Base-by-base conservation (phyloP, 345 rosid genomes). In the Streptanthus diversifolius region DNA sequence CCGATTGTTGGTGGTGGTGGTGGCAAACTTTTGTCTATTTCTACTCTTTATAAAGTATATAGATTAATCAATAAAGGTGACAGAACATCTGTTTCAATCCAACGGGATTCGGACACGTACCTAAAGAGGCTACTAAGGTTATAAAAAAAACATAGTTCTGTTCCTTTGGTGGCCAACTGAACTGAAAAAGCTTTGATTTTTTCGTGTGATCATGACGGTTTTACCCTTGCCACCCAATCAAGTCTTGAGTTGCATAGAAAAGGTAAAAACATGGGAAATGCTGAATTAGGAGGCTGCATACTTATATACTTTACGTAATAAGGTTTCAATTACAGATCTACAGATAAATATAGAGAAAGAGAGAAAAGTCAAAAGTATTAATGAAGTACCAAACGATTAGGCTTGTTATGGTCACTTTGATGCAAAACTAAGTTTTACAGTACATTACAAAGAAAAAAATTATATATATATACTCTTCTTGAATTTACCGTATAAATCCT, bases 1-100 rank as follows among this genome's bases (percentile, higher is more conserved):
- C n/a, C n/a, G n/a, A n/a, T n/a, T n/a, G 66, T 19, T 49, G 55
- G 74, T 21, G 24, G 73, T 61, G 73, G 74, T 75, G 66, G 39
- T 27, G 59, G 53, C 44, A 66, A 19, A 7, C 29, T 48, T 66
- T 66, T 49, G 27, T 56, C 72, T 18, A 73, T 57, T 32, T 44
- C 11, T 33, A 29, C 39, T 27, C 12, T n/a, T 12, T 27, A 7
- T 27, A n/a, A n/a, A n/a, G n/a, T n/a, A 51, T 29, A 63, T n/a
- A 32, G 9, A 5, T 51, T 29, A 19, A 19, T 32, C 19, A 47
- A 58, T 57, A 58, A 58, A 66, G 73, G 58, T 59, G 40, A 67
- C 56, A 60, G 44, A 54, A 40, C 49, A 41, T 75, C 79, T 68
- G 25, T 35, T 68, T 61, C 14, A 0, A 60, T 53, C 70, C 70